These are phyloP conservation scores for Obba rivulosa DNA, from an alignment of 768 basidiomycete species.

Conservation along the genomic window DNA sequence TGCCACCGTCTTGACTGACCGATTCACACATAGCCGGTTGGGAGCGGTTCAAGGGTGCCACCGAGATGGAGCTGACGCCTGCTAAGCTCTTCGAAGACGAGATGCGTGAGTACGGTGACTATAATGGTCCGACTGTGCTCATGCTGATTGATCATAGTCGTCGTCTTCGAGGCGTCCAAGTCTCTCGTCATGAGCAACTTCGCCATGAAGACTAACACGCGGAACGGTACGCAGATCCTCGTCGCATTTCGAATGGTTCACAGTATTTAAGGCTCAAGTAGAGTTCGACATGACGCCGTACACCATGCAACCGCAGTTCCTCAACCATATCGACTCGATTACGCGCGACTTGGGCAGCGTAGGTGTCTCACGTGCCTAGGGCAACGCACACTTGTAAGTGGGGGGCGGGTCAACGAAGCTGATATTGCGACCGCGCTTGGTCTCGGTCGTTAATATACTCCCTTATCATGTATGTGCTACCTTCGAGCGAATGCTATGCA, in stretches of 20 bases:
- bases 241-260: background rate
- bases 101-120: conserved; percentile 28
- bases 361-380: too few relatives aligned
- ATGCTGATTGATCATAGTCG: conserved; percentile 25
- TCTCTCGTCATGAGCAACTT: conserved; percentile 55
- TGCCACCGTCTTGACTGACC: background rate
- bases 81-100: conserved; percentile 43
- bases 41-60: conserved; percentile 47
- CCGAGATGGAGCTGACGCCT: conserved; percentile 42
- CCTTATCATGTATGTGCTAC: too few relatives aligned
- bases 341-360: conserved; percentile 22
- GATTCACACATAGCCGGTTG: conserved; percentile 36
- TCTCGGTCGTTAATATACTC: too few relatives aligned
- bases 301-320: conserved; percentile 42
- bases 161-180: conserved; percentile 57
- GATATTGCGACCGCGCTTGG: too few relatives aligned
- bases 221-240: background rate
- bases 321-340: conserved; percentile 49
- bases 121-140: conserved; percentile 3
- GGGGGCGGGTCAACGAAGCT: too few relatives aligned
- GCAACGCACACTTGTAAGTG: too few relatives aligned
- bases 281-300: conserved; percentile 51
- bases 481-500: too few relatives aligned
- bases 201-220: conserved; percentile 41
- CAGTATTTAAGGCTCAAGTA: background rate